A percentile compares a stretch with the other conserved stretches of the same genome.
phyloP scores from a whole-genome alignment of 345 rosid genomes.

The Brassica incana region DNA sequence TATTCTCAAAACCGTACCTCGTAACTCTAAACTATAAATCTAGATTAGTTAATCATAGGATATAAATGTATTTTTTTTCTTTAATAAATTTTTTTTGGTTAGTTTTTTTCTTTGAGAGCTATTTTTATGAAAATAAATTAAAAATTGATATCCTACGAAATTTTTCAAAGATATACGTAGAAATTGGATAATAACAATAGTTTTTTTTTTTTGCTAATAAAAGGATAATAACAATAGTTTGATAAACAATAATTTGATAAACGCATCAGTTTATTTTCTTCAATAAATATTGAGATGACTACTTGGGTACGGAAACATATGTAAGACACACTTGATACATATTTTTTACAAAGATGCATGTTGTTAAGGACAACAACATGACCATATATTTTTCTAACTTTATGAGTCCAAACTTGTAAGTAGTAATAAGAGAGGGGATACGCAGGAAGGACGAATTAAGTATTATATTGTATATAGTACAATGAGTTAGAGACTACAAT shows the following conservation, averaged over 20 bases:
- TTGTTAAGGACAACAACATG: not conserved
- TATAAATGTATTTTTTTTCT: no score
- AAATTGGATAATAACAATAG: not conserved
- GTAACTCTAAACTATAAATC: no score
- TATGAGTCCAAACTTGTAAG: slow-evolving; percentile 1
- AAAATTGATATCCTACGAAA: no score
- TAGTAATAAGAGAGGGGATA: not conserved
- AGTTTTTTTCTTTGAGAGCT: no score
- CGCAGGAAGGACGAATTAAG: not conserved
- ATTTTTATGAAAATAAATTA: no score
- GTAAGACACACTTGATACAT: not conserved
- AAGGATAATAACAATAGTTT: no score
- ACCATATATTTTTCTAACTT: not conserved
- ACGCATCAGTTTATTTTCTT: not conserved
- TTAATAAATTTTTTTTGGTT: no score
- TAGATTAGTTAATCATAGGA: no score
- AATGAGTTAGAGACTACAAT: not conserved
- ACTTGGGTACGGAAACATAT: not conserved
- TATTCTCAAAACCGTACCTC: no score
- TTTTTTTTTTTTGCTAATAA: no score
- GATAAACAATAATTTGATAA: not conserved
- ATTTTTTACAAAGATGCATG: not conserved
- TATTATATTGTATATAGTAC: not conserved
- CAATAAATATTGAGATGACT: not conserved
- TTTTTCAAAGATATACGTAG: not conserved